phyloP scores from a whole-genome alignment of 306 rosid species.

The Begonia fuchsioides region DNA sequence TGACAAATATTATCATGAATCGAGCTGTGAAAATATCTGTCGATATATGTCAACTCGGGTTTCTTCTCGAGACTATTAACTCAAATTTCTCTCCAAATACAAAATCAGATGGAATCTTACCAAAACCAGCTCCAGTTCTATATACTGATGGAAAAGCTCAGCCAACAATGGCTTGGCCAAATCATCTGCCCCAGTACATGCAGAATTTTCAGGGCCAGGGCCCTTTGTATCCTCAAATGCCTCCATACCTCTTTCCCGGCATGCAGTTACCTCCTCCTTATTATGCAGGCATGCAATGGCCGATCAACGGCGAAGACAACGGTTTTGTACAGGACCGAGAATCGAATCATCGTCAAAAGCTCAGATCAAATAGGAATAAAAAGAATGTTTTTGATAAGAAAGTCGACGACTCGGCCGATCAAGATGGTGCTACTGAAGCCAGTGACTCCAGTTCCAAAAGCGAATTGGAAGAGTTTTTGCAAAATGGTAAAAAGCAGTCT shows the following conservation, averaged over 20 bases:
- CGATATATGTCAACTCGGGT: too few species aligned
- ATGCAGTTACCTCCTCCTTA: conserved; percentile 77
- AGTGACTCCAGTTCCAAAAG: conserved; percentile 53
- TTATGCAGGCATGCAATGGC: conserved; percentile 86
- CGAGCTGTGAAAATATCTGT: too few species aligned
- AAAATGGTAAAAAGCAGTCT: conserved; percentile 31
- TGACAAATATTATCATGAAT: too few species aligned
- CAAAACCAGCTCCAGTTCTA: conserved; percentile 31
- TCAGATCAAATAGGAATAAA: conserved; percentile 42
- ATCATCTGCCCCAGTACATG: conserved; percentile 57
- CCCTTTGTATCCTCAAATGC: conserved; percentile 52
- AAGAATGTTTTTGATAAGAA: conserved; percentile 46
- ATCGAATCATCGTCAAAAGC: conserved; percentile 20
- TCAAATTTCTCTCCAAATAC: neutral
- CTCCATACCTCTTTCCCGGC: conserved; percentile 72
- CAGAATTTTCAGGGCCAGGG: conserved; percentile 94
- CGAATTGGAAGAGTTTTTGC: conserved; percentile 36
- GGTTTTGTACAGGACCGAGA: conserved; percentile 38
- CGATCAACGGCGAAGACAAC: conserved; percentile 47
- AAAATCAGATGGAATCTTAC: conserved; percentile 40
- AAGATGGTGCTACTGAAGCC: conserved; percentile 32
- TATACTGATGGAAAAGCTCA: conserved; percentile 52
- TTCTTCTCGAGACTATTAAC: too few species aligned
- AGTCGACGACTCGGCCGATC: conserved; percentile 36
- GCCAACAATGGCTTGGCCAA: conserved; percentile 59